phyloP scores from a whole-genome alignment of 345 rosid species.

The Aurinia saxatilis region DNA sequence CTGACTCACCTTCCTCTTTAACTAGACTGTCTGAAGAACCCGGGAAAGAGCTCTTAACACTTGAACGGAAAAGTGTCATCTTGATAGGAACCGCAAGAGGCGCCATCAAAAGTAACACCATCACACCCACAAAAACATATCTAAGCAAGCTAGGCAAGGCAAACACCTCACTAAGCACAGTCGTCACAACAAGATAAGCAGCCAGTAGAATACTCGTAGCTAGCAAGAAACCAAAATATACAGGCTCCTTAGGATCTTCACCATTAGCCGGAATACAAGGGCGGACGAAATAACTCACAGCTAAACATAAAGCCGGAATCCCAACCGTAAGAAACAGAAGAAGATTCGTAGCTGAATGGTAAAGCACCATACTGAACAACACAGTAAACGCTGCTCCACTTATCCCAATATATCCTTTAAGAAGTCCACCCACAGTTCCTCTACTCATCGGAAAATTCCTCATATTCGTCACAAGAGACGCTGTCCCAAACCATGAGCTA shows the following conservation, averaged over 20 bases:
- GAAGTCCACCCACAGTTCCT: constrained; percentile 67
- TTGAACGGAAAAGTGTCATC: constrained; percentile 80
- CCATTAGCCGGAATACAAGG: constrained; percentile 82
- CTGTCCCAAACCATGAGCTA: constrained; percentile 73
- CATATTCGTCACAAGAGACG: constrained; percentile 78
- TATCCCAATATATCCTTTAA: constrained; percentile 77
- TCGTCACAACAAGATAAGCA: constrained; percentile 50
- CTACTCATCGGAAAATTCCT: constrained; percentile 68
- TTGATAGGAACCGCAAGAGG: constrained; percentile 90
- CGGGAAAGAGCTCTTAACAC: constrained; percentile 34
- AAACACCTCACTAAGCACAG: constrained; percentile 39
- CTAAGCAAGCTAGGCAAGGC: constrained; percentile 35
- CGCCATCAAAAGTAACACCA: constrained; percentile 53
- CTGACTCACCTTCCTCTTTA: constrained; percentile 36
- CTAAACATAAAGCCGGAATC: constrained; percentile 59
- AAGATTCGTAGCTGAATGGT: constrained; percentile 51
- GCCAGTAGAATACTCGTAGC: constrained; percentile 63
- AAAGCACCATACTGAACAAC: constrained; percentile 52
- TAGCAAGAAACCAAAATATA: constrained; percentile 66
- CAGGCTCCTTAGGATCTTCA: constrained; percentile 76
- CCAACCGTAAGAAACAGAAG: constrained; percentile 66
- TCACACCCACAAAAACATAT: constrained; percentile 47
- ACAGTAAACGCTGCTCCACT: constrained; percentile 77
- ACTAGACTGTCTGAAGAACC: constrained; percentile 55
- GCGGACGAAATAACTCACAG: constrained; percentile 66